Percentiles rank a stretch among this genome's conserved stretches.
phyloP scores from a whole-genome alignment of 148 eudicot genomes.

The Salicornia ramosissima region DNA sequence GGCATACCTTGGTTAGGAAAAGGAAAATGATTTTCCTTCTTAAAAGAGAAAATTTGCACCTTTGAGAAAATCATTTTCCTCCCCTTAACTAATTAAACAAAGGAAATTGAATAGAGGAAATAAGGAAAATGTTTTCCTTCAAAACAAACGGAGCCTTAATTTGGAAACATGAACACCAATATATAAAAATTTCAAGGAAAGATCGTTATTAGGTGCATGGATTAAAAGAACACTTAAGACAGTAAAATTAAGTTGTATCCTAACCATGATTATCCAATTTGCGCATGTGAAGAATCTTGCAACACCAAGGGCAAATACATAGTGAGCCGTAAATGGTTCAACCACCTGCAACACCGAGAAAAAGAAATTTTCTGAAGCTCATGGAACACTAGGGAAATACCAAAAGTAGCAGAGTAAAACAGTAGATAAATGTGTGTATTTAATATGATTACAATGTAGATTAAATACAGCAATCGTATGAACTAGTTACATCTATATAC shows the following conservation, averaged over 20 bases:
- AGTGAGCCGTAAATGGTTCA: conserved; percentile 81
- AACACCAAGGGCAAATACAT: conserved; percentile 81
- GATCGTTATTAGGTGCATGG: neutral
- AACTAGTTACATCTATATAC: too few species aligned
- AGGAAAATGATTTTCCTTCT: too few species aligned
- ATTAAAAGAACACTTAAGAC: neutral
- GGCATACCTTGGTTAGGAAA: too few species aligned
- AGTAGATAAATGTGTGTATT: neutral
- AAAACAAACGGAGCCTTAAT: too few species aligned
- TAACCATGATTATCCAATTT: conserved; percentile 77
- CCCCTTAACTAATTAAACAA: too few species aligned
- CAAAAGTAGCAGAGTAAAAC: too few species aligned
- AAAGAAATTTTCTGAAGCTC: neutral
- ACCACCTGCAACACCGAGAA: conserved; percentile 48
- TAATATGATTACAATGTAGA: neutral
- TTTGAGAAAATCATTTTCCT: too few species aligned
- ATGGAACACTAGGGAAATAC: too few species aligned
- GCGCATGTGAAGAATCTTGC: conserved; percentile 78
- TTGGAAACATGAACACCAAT: neutral
- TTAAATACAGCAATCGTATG: too few species aligned
- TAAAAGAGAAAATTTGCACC: too few species aligned
- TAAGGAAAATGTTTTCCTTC: too few species aligned
- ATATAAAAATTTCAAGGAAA: neutral
- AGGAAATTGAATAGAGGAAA: too few species aligned
- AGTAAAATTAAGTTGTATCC: neutral